Conservation (phyloP, 176 grass and related monocot genomes). For the Cenchrus fungigraminus region DNA sequence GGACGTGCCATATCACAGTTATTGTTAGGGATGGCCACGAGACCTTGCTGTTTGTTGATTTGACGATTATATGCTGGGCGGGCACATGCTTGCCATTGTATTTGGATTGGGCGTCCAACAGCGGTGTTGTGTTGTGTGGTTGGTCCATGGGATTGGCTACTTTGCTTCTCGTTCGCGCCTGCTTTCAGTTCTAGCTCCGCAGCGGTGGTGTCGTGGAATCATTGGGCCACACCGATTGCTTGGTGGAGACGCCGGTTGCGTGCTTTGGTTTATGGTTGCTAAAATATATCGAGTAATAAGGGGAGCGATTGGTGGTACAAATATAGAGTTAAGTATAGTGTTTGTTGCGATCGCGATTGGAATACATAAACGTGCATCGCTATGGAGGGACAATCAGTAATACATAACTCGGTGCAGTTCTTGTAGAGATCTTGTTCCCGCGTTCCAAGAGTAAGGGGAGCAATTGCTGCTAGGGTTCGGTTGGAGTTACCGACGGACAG, state of each 20-base stretch:
- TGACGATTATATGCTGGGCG: not conserved
- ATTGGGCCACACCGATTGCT: conserved; percentile 39
- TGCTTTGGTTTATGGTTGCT: not conserved
- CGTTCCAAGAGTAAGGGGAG: not conserved
- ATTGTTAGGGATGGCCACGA: not conserved
- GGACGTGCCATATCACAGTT: not conserved
- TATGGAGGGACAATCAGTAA: not conserved
- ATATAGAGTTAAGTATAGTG: not conserved
- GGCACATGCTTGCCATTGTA: not conserved
- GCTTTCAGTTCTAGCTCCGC: conserved; percentile 5
- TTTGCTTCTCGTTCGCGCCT: conserved; percentile 41
- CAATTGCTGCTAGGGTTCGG: not conserved
- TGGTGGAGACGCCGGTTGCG: not conserved
- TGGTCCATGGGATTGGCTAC: not conserved
- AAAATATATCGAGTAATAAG: too few relatives aligned
- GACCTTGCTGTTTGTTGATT: not conserved
- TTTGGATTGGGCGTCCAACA: not conserved
- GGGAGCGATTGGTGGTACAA: too few relatives aligned
- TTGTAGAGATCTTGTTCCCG: too few relatives aligned
- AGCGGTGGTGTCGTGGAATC: not conserved
- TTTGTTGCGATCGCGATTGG: not conserved
- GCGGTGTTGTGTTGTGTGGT: not conserved
- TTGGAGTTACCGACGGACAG: not conserved
- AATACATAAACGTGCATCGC: not conserved
- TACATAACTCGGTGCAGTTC: not conserved